These are phyloP conservation scores for Grosmannia penicillata DNA, from an alignment of 2,329 filamentous ascomycete species.

Conservation along the genomic window DNA sequence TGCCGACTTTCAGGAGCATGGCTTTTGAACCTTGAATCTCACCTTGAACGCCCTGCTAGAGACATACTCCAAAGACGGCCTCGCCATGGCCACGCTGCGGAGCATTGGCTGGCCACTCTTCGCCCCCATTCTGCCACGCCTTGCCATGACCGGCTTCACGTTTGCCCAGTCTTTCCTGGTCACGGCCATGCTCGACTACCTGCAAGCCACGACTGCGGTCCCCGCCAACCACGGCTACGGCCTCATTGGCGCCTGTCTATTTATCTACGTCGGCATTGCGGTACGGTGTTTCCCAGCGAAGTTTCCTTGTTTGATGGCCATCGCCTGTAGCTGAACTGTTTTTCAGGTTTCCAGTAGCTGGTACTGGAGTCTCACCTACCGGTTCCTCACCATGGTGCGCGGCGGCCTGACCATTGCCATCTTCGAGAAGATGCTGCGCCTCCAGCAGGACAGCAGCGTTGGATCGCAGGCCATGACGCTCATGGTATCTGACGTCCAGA, in stretches of 20 bases:
- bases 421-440: constrained; percentile 3
- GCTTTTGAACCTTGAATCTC: too few relatives aligned
- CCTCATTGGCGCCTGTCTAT: constrained; percentile 2
- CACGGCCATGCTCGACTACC: background rate
- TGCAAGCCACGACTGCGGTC: background rate
- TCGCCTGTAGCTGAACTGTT: background rate
- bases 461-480: too few relatives aligned
- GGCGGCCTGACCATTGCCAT: constrained; percentile 2
- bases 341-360: constrained; percentile 2
- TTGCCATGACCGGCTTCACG: background rate
- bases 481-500: too few relatives aligned
- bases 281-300: too few relatives aligned
- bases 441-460: too few relatives aligned
- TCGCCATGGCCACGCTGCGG: background rate
- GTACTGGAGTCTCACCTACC: constrained; percentile 5
- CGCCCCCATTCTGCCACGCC: background rate
- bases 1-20: background rate
- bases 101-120: background rate
- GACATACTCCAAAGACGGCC: background rate
- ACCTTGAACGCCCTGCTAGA: background rate
- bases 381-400: constrained; percentile 1
- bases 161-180: constrained; percentile 1
- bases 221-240: constrained; percentile 4
- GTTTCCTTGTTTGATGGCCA: too few relatives aligned
- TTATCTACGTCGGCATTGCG: constrained; percentile 3